A percentile compares a stretch with the other conserved stretches of the same genome.
phyloP scores from a whole-genome alignment of 129 eudicot genomes.

The Flaveria trinervia region DNA sequence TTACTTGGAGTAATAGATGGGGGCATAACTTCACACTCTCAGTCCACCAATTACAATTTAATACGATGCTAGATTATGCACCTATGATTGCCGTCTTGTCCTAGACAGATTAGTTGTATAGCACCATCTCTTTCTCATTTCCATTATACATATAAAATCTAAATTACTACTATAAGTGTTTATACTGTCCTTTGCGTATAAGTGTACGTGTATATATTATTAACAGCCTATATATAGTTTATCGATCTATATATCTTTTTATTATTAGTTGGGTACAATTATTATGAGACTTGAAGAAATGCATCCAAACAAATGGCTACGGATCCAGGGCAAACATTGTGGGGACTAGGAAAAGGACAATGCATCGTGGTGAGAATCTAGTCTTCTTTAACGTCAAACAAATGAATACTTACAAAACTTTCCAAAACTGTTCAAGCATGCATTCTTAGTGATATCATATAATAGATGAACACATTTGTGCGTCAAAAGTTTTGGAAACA shows the following conservation, averaged over 20 bases:
- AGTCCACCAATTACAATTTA: no score
- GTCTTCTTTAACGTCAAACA: conserved; percentile 8
- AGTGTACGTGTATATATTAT: no score
- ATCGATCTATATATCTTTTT: not conserved
- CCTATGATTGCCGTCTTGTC: no score
- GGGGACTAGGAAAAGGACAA: conserved; percentile 16
- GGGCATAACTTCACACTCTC: no score
- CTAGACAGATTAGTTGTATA: no score
- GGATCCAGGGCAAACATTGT: conserved; percentile 15
- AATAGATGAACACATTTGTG: conserved; percentile 5
- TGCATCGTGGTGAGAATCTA: conserved; percentile 11
- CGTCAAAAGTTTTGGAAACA: not conserved
- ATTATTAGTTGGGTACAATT: not conserved
- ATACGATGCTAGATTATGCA: no score
- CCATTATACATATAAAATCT: no score
- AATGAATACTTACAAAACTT: conserved; percentile 15
- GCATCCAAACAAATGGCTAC: conserved; percentile 13
- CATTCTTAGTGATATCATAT: conserved; percentile 7
- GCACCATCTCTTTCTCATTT: no score
- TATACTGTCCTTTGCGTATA: no score
- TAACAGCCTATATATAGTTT: no score
- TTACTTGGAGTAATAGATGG: no score
- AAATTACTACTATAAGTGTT: no score
- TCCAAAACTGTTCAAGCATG: conserved; percentile 14
- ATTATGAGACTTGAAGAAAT: not conserved